Conservation (phyloP, 2,329 filamentous ascomycete species). For the Botrytis pseudocinerea region DNA sequence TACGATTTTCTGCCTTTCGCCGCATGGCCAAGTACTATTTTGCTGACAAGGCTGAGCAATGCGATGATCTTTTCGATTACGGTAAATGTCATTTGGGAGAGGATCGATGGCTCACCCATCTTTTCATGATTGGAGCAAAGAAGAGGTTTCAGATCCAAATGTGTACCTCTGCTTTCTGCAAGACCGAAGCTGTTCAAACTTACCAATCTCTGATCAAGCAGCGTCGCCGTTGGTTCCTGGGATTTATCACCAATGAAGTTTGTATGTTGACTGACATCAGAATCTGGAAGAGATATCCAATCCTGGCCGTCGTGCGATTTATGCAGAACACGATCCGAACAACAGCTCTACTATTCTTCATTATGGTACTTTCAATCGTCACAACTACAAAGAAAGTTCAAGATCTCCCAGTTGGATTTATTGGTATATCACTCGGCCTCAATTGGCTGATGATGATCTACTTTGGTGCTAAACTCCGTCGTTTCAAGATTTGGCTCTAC, state of each 20-base stretch:
- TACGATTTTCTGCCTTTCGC: constrained; percentile 93
- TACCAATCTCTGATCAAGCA: constrained; percentile 87
- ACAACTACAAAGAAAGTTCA: constrained; percentile 77
- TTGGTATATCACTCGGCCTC: constrained; percentile 84
- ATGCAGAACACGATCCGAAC: constrained; percentile 97
- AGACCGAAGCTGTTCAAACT: constrained; percentile 93
- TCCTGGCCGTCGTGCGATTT: constrained; percentile 83
- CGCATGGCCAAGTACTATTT: constrained; percentile 99
- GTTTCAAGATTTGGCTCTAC: constrained; percentile 94
- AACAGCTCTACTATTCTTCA: constrained; percentile 89
- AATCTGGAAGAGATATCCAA: constrained; percentile 86
- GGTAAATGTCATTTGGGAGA: constrained; percentile 94
- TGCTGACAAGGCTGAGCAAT: constrained; percentile 92
- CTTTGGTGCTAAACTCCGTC: constrained; percentile 81
- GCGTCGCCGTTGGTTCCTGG: constrained; percentile 91
- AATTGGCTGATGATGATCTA: constrained; percentile 97
- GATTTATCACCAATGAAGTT: constrained; percentile 96
- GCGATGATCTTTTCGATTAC: constrained; percentile 94
- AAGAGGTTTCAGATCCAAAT: constrained; percentile 95
- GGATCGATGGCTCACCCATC: constrained; percentile 93
- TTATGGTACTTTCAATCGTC: constrained; percentile 83
- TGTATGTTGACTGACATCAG: constrained; percentile 96
- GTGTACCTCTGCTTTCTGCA: constrained; percentile 97
- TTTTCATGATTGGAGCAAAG: constrained; percentile 98
- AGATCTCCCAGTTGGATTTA: constrained; percentile 88